These are phyloP conservation scores for Ophiosphaerella korrae DNA, from an alignment of 2,329 filamentous ascomycete species.

Conservation along the genomic window DNA sequence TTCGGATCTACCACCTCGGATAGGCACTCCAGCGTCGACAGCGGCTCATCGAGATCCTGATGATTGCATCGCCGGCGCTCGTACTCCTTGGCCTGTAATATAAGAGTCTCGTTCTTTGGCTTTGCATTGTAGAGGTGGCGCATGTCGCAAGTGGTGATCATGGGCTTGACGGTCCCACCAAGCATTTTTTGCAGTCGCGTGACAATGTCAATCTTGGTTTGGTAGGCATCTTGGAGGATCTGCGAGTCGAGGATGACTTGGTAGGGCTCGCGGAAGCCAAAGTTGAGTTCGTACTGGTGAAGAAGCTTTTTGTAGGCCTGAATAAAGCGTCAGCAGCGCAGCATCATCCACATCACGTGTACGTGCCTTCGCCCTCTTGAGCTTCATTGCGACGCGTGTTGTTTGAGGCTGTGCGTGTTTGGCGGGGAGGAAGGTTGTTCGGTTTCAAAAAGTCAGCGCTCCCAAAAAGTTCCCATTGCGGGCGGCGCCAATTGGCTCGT, in stretches of 20 bases:
- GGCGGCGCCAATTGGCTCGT: not conserved
- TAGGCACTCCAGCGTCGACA: conserved; percentile 73
- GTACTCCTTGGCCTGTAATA: conserved; percentile 74
- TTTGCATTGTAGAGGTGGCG: conserved; percentile 74
- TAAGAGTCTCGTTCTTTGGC: conserved; percentile 62
- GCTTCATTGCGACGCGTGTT: conserved; percentile 32
- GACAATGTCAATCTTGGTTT: conserved; percentile 86
- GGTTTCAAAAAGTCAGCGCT: conserved; percentile 8
- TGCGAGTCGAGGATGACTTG: conserved; percentile 79
- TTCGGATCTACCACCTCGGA: conserved; percentile 80
- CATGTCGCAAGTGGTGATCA: conserved; percentile 83
- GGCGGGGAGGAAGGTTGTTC: conserved; percentile 6
- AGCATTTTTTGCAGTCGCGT: conserved; percentile 78
- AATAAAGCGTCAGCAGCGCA: conserved; percentile 48
- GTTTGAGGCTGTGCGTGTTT: conserved; percentile 2
- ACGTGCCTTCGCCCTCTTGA: conserved; percentile 38
- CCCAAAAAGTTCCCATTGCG: conserved; percentile 11
- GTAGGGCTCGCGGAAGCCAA: conserved; percentile 92
- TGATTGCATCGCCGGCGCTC: conserved; percentile 81
- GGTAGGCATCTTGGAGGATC: conserved; percentile 79
- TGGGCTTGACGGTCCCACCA: conserved; percentile 83
- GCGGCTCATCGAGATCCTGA: conserved; percentile 73
- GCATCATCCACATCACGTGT: too few relatives aligned
- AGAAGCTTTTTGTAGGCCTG: conserved; percentile 88
- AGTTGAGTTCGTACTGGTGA: conserved; percentile 85